Evolutionary conservation across 495 filamentous ascomycete genomes (phyloP).

Genomic region (Platismatia glauca): DNA sequence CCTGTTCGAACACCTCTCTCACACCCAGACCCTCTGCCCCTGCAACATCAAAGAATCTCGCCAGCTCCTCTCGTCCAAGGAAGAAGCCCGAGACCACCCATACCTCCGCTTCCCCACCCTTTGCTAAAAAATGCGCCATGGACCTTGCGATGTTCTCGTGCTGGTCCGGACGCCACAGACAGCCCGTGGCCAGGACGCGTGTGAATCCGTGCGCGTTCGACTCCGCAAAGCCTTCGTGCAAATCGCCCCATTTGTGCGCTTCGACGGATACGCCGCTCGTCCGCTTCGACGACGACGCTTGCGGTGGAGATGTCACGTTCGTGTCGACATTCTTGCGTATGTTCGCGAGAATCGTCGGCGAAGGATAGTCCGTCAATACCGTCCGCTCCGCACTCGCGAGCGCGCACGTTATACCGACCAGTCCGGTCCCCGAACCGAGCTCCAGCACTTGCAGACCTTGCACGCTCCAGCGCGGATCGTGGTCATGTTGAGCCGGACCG

Average conservation of each 20-base stretch:
- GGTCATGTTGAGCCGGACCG: not conserved
- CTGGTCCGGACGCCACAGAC: not conserved
- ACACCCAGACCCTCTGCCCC: not conserved
- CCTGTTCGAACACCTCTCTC: not conserved
- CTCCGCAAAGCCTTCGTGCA: not conserved
- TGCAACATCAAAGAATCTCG: not conserved
- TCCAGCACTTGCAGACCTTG: not conserved
- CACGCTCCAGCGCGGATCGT: not conserved
- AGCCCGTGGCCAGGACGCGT: not conserved
- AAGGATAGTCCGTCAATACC: not conserved
- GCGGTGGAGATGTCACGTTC: not conserved
- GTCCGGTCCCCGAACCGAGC: not conserved
- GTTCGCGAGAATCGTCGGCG: not conserved
- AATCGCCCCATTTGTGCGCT: conserved; percentile 5
- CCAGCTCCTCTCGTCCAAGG: not conserved
- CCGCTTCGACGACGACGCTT: not conserved
- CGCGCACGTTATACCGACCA: not conserved
- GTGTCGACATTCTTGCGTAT: not conserved
- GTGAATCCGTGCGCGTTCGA: not conserved
- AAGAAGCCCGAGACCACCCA: conserved; percentile 1
- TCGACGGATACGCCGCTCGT: not conserved
- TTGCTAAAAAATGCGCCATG: not conserved
- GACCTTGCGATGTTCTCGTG: not conserved
- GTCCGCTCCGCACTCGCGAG: not conserved
- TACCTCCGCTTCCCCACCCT: not conserved